phyloP scores from a whole-genome alignment of 2,329 filamentous ascomycete species.

The Neopestalotiopsis clavispora region DNA sequence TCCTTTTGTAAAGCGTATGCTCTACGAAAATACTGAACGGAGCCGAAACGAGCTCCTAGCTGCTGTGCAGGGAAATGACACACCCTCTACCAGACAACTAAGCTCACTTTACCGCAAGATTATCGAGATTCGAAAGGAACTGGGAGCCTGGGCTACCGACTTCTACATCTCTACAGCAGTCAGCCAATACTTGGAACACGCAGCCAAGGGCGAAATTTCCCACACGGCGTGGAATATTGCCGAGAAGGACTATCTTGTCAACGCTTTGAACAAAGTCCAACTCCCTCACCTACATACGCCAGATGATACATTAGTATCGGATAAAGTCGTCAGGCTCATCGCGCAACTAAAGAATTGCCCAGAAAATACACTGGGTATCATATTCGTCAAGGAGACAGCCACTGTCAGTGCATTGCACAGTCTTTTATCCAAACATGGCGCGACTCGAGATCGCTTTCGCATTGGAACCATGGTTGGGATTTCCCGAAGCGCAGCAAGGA shows the following conservation, averaged over 20 bases:
- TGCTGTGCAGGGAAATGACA: conserved; percentile 49
- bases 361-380: conserved; percentile 58
- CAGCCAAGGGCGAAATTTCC: conserved; percentile 29
- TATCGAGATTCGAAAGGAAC: conserved; percentile 54
- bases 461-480: conserved; percentile 62
- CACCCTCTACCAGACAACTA: conserved; percentile 60
- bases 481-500: conserved; percentile 42
- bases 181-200: conserved; percentile 33
- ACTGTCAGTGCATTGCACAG: conserved; percentile 65
- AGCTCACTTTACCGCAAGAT: conserved; percentile 57
- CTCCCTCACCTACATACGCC: conserved; percentile 21
- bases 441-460: conserved; percentile 48
- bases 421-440: conserved; percentile 59
- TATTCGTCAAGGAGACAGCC: conserved; percentile 70
- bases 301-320: conserved; percentile 46
- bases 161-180: conserved; percentile 63
- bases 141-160: conserved; percentile 74
- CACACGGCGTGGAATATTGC: conserved; percentile 49
- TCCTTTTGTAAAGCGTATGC: conserved; percentile 60
- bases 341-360: conserved; percentile 50
- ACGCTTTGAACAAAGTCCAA: conserved; percentile 46
- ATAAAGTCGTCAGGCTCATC: conserved; percentile 64
- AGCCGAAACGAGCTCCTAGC: conserved; percentile 43
- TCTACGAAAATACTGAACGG: conserved; percentile 44
- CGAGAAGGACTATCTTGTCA: conserved; percentile 61